These are phyloP conservation scores for Boletus coccyginus DNA, from an alignment of 768 basidiomycete species.

Conservation along the genomic window DNA sequence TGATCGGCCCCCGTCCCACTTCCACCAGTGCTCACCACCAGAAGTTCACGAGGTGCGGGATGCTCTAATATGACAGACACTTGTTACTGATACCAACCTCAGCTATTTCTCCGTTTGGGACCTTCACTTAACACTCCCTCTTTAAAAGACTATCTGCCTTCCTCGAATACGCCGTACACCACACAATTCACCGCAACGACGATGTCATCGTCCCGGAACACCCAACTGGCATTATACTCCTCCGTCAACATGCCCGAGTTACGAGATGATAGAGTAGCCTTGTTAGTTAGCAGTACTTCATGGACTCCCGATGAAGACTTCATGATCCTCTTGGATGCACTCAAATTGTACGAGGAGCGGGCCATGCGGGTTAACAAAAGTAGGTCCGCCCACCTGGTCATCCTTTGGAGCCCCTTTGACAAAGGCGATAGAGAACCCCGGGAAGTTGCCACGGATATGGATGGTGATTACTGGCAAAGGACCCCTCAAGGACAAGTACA, in stretches of 20 bases:
- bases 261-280: conserved; percentile 74
- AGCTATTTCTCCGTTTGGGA: conserved; percentile 54
- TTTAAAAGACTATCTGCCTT: conserved; percentile 52
- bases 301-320: conserved; percentile 99
- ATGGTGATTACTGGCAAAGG: conserved; percentile 92
- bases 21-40: conserved; percentile 64
- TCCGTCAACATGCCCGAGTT: conserved; percentile 41
- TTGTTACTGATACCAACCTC: not conserved
- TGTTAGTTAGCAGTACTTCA: conserved; percentile 89
- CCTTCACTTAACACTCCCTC: conserved; percentile 34
- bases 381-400: not conserved
- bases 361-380: conserved; percentile 37
- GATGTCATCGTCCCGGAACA: conserved; percentile 22
- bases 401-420: not conserved
- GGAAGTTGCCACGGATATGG: conserved; percentile 67
- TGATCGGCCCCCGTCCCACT: conserved; percentile 87
- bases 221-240: conserved; percentile 17
- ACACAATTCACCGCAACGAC: conserved; percentile 56
- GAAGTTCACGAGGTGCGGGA: conserved; percentile 72
- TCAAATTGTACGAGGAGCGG: conserved; percentile 64
- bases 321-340: conserved; percentile 71
- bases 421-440: conserved; percentile 12
- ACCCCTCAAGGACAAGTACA: conserved; percentile 69
- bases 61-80: not conserved
- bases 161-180: conserved; percentile 50